These are phyloP conservation scores for Silene noctiflora DNA, from an alignment of 179 eudicot species.

Conservation along the genomic window DNA sequence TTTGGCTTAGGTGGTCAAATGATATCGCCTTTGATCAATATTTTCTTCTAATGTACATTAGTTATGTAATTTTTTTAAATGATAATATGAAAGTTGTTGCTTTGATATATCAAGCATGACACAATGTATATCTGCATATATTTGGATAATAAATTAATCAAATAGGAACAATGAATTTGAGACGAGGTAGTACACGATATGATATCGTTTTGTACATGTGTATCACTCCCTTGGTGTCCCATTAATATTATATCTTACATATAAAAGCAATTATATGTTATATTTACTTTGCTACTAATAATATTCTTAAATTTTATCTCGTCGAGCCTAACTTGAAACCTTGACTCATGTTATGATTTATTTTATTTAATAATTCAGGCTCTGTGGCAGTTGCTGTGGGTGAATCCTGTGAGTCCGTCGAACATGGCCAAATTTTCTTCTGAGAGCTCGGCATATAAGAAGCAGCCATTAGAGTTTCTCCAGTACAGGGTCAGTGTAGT, in stretches of 20 bases:
- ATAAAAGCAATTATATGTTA: not conserved
- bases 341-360: not conserved
- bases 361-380: slow-evolving; percentile 47
- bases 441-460: slow-evolving; percentile 46
- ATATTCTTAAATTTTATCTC: not conserved
- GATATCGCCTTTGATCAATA: not conserved
- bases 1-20: not conserved
- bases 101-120: not conserved
- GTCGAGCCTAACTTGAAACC: not conserved
- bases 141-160: not conserved
- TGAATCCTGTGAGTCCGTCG: slow-evolving; percentile 56
- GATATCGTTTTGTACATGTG: too few relatives aligned
- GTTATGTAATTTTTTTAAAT: not conserved
- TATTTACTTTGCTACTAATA: not conserved
- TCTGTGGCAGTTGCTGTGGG: slow-evolving; percentile 94
- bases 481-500: slow-evolving; percentile 79
- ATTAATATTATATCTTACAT: too few relatives aligned
- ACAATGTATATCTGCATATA: not conserved
- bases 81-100: not conserved
- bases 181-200: not conserved
- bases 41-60: not conserved
- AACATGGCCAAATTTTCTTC: slow-evolving; percentile 38
- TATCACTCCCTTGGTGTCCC: too few relatives aligned
- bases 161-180: not conserved
- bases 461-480: slow-evolving; percentile 64